Conservation (phyloP, 441 rosid genomes). For the Theobroma grandiflorum region DNA sequence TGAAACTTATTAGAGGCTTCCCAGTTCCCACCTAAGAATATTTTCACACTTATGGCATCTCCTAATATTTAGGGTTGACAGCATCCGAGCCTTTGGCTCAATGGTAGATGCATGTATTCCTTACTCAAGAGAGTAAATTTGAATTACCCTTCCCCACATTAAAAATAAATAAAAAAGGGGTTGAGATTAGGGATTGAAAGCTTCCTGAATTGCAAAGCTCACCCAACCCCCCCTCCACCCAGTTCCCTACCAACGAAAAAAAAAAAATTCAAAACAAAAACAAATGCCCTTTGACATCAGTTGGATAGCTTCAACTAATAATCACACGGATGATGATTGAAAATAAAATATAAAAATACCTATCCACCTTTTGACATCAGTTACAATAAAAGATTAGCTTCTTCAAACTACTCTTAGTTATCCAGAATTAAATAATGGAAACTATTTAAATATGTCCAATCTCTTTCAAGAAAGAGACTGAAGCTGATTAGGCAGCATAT, state of each 20-base stretch:
- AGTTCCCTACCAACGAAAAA: too few species aligned
- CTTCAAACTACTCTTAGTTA: conserved; percentile 13
- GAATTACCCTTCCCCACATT: not conserved
- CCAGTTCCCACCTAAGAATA: too few species aligned
- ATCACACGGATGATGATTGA: not conserved
- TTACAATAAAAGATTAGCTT: conserved; percentile 16
- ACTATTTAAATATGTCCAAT: not conserved
- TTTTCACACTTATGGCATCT: too few species aligned
- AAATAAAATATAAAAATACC: conserved; percentile 8
- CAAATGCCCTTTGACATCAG: not conserved
- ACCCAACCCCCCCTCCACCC: too few species aligned
- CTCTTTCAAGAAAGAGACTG: not conserved
- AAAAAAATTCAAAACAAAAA: not conserved
- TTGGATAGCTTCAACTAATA: conserved; percentile 1
- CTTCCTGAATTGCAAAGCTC: not conserved
- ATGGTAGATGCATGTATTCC: not conserved
- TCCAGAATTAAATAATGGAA: not conserved
- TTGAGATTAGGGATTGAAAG: not conserved
- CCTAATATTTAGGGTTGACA: too few species aligned
- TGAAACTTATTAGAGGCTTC: too few species aligned
- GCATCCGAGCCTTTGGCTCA: not conserved
- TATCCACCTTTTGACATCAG: conserved; percentile 15
- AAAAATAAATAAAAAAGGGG: not conserved
- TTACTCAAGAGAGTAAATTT: not conserved
- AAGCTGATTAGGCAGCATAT: conserved; percentile 15